Conservation (phyloP, 768 basidiomycete species). For the Trametes cinnabarina region DNA sequence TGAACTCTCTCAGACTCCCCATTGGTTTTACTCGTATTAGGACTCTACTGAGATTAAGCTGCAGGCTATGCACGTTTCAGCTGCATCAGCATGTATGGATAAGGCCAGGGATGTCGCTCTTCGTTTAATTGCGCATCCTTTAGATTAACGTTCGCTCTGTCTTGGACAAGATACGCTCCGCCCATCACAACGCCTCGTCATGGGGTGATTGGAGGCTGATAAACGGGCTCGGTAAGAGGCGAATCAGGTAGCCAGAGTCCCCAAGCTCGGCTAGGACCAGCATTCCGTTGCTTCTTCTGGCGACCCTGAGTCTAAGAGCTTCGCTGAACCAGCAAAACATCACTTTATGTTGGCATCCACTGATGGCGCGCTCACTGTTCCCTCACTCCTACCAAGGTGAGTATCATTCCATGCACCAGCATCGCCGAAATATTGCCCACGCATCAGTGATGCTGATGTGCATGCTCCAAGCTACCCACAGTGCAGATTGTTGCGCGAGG, state of each 20-base stretch:
- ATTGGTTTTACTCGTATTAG: no score
- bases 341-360: not conserved
- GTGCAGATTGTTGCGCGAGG: not conserved
- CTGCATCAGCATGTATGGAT: not conserved
- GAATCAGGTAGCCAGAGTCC: constrained; percentile 2
- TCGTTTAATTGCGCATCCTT: not conserved
- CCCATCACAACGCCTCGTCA: constrained; percentile 7
- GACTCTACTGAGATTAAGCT: no score
- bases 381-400: not conserved
- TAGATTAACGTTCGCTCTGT: constrained; percentile 1
- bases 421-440: not conserved
- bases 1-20: no score
- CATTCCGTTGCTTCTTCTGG: not conserved
- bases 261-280: not conserved
- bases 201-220: constrained; percentile 2
- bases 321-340: not conserved
- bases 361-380: not conserved
- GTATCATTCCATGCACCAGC: constrained; percentile 5
- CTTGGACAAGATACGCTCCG: not conserved
- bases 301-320: constrained; percentile 9
- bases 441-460: constrained; percentile 11
- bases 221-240: not conserved
- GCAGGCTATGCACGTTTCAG: constrained; percentile 1
- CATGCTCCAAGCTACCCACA: not conserved
- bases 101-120: not conserved